Evolutionary conservation across 2,329 filamentous ascomycete genomes (phyloP), one percentile per base, ranked within the genome.

Genomic region (Arthroderma uncinatum): DNA sequence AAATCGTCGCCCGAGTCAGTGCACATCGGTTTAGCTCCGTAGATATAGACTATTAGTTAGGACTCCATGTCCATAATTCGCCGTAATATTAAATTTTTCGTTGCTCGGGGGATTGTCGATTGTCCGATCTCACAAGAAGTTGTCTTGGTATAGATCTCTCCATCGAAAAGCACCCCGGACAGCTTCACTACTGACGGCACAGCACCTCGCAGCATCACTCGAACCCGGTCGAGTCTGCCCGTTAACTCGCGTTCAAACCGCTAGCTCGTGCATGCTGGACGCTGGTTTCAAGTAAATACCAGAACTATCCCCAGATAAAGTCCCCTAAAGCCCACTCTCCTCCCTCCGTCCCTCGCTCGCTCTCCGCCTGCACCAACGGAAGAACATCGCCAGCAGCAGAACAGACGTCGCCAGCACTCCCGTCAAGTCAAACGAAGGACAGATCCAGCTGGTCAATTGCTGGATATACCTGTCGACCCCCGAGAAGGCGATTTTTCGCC

Each of bases 31-130:
- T 42, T n/a, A 40, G 37, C 12, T 40, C 21, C 7, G 19, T 10
- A 25, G 40, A 10, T 47, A 25, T 47, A 28, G 40, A 28, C 19
- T 47, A 42, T 42, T 42, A 42, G 8, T 42, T 42, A n/a, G n/a
- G n/a, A n/a, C 28, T 50, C 47, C 47, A 25, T 50, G 47, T 50
- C 47, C 47, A 50, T 50, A 50, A 21, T 50, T 16, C 47, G 25
- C 47, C 14, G 28, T 50, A 12, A 10, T 50, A 50, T 47, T 21
- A 23, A 25, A n/a, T 39, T 19, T 4, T 33, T 19, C 10, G 23
- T 34, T 50, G 47, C 44, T 50, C n/a, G 21, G 44, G 44, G 9
- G 44, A 5, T 30, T 10, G 25, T 50, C 47, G 23, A 33, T 50
- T 50, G 47, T 25, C 12, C 47, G 40, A 47, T 10, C 21, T 47